phyloP scores from a whole-genome alignment of 1,139 yeast species.

The Maudiozyma humilis region DNA sequence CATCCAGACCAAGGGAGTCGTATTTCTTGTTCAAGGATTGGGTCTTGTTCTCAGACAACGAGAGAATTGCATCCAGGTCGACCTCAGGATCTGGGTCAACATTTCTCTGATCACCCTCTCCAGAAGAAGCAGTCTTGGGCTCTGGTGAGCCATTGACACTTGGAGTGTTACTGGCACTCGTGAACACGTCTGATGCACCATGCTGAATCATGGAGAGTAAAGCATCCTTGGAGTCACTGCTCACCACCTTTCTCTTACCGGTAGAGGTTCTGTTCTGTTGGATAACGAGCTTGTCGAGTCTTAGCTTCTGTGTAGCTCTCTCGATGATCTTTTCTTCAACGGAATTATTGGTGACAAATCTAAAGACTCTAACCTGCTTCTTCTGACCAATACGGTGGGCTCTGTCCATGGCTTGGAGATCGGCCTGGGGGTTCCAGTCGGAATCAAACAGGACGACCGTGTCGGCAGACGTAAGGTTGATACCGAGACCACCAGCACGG shows the following conservation, averaged over 20 bases:
- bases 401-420: slow-evolving; percentile 96
- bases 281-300: slow-evolving; percentile 89
- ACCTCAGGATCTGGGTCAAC: slow-evolving; percentile 39
- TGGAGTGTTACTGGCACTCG: slow-evolving; percentile 27
- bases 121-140: slow-evolving; percentile 14
- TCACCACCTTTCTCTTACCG: slow-evolving; percentile 36
- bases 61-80: slow-evolving; percentile 73
- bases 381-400: slow-evolving; percentile 98
- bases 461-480: slow-evolving; percentile 88
- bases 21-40: slow-evolving; percentile 70
- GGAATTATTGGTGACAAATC: slow-evolving; percentile 92
- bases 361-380: slow-evolving; percentile 83
- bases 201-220: slow-evolving; percentile 91
- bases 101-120: not conserved
- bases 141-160: slow-evolving; percentile 22
- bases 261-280: slow-evolving; percentile 73
- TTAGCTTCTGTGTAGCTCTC: slow-evolving; percentile 87
- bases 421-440: slow-evolving; percentile 99
- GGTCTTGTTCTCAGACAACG: slow-evolving; percentile 75
- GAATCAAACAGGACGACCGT: slow-evolving; percentile 84
- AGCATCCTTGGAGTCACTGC: slow-evolving; percentile 70
- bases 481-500: slow-evolving; percentile 98
- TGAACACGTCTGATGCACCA: slow-evolving; percentile 86
- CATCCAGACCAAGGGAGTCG: slow-evolving; percentile 83
- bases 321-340: slow-evolving; percentile 94